These are phyloP conservation scores for Pythium chondricola DNA, from an alignment of 352 stramenopile genomes.

Conservation along the genomic window DNA sequence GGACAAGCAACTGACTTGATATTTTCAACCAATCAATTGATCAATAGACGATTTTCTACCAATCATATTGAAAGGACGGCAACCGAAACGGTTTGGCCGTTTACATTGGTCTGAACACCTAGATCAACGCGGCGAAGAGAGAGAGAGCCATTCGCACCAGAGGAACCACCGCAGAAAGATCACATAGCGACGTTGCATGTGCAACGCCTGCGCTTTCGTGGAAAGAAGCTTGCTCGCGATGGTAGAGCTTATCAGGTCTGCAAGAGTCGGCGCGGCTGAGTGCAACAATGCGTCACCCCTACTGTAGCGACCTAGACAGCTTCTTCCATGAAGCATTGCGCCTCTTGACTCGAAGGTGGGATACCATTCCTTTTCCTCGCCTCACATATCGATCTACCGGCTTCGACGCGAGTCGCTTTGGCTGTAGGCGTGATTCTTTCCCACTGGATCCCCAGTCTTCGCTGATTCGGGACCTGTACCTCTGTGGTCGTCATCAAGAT, in stretches of 20 bases:
- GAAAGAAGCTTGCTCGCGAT: neutral
- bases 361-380: too few relatives aligned
- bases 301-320: neutral
- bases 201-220: conserved; percentile 2
- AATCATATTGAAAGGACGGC: neutral
- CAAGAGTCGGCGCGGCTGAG: neutral
- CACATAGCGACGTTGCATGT: neutral
- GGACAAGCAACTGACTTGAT: neutral
- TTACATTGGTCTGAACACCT: conserved; percentile 1
- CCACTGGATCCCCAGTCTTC: too few relatives aligned
- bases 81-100: neutral
- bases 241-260: neutral
- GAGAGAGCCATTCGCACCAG: neutral
- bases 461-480: neutral
- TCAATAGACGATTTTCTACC: neutral
- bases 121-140: neutral
- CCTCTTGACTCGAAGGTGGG: too few relatives aligned
- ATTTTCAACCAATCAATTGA: conserved; percentile 1
- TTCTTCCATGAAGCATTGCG: neutral
- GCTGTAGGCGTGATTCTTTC: too few relatives aligned
- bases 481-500: neutral
- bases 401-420: neutral
- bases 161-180: neutral
- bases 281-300: neutral
- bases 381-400: neutral